Conservation (phyloP, 257 asterid genomes). For the Solanum clarkiae region DNA sequence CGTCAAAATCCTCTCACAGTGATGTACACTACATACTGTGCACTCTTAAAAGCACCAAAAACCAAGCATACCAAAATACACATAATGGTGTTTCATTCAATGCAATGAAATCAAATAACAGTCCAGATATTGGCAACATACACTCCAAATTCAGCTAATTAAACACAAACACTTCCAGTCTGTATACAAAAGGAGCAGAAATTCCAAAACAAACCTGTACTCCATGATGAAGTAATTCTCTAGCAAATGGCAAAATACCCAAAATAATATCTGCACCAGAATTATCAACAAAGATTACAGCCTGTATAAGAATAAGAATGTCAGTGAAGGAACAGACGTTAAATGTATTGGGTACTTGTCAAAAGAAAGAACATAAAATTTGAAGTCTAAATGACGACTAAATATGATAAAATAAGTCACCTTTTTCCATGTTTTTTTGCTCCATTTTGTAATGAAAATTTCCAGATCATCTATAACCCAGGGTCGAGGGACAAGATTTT, state of each 20-base stretch:
- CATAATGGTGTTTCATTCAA: background rate
- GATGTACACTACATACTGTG: background rate
- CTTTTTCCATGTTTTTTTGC: slow-evolving; percentile 66
- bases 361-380: background rate
- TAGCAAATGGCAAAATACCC: slow-evolving; percentile 89
- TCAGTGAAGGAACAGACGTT: slow-evolving; percentile 2
- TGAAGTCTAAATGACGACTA: background rate
- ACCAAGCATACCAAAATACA: background rate
- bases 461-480: slow-evolving; percentile 98
- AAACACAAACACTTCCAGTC: background rate
- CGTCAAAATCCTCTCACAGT: background rate
- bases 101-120: background rate
- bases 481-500: slow-evolving; percentile 89
- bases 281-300: slow-evolving; percentile 83
- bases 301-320: slow-evolving; percentile 36
- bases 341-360: background rate
- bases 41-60: background rate
- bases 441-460: slow-evolving; percentile 55
- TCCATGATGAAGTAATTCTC: slow-evolving; percentile 84
- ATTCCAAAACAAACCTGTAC: slow-evolving; percentile 41
- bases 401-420: slow-evolving; percentile 10
- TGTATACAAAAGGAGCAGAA: background rate
- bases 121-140: background rate
- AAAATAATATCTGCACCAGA: slow-evolving; percentile 94
- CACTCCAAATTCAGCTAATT: background rate